A percentile compares a stretch with the other conserved stretches of the same genome.
These are phyloP conservation scores for bread wheat (Triticum aestivum) DNA, from an alignment of 176 grass and related monocot genomes.

Conservation along the genomic window DNA sequence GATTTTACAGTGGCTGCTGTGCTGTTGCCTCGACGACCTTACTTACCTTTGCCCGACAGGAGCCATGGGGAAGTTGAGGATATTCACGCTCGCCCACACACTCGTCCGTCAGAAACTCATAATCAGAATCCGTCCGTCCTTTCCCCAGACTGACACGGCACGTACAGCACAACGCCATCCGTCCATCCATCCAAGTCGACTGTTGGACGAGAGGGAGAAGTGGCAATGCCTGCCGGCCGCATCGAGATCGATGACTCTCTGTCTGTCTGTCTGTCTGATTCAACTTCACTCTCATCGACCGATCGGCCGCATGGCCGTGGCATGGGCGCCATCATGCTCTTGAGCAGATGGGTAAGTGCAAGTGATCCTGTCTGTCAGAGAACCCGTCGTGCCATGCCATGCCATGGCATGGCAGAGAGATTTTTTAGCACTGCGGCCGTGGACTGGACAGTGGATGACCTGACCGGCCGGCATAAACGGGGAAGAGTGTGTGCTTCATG, in stretches of 20 bases:
- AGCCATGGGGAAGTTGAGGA: neutral
- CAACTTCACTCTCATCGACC: neutral
- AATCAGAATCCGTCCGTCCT: neutral
- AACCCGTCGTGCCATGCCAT: neutral
- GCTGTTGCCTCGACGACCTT: neutral
- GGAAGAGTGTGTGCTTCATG: neutral
- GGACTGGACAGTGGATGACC: neutral
- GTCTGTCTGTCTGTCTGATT: neutral
- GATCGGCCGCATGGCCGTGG: neutral
- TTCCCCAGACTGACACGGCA: neutral
- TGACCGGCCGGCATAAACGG: neutral
- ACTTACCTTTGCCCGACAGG: neutral
- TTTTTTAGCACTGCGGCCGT: conserved; percentile 7
- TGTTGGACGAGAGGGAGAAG: neutral
- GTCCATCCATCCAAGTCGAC: neutral
- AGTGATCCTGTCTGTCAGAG: neutral
- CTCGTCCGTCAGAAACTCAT: neutral
- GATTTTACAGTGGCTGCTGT: neutral
- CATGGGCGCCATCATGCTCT: conserved; percentile 13
- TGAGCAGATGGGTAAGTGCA: neutral
- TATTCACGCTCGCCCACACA: neutral
- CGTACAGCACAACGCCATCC: neutral
- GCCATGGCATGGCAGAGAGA: neutral
- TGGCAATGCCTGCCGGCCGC: neutral
- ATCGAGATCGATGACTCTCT: neutral